A percentile compares a stretch with the other conserved stretches of the same genome.
These are phyloP conservation scores for Spathaspora sp. DNA, from an alignment of 1,139 yeast species.

Conservation along the genomic window DNA sequence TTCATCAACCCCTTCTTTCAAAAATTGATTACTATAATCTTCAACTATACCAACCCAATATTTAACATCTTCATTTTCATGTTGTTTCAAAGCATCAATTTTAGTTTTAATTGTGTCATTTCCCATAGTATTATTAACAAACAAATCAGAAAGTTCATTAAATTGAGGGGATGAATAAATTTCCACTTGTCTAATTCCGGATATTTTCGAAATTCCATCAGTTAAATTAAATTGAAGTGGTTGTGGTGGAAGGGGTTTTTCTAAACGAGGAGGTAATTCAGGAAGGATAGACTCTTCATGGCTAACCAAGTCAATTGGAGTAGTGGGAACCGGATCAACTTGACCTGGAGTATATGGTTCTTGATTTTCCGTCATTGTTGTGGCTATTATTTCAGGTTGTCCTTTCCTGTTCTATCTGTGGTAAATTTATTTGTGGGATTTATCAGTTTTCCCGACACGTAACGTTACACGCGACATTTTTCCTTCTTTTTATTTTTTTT, in stretches of 20 bases:
- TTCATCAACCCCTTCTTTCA: conserved; percentile 19
- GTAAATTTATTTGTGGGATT: too few species aligned
- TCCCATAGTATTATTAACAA: conserved; percentile 14
- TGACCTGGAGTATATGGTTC: not conserved
- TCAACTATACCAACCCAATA: conserved; percentile 28
- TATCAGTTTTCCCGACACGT: too few species aligned
- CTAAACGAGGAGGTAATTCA: conserved; percentile 7
- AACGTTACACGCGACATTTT: not conserved
- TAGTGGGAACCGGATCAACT: not conserved
- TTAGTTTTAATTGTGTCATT: conserved; percentile 10
- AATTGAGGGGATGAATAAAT: conserved; percentile 30
- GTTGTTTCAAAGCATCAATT: conserved; percentile 8
- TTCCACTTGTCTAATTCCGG: conserved; percentile 36
- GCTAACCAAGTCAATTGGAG: conserved; percentile 4
- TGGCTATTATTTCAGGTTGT: too few species aligned
- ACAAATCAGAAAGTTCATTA: conserved; percentile 38
- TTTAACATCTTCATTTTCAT: conserved; percentile 12
- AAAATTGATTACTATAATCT: conserved; percentile 21
- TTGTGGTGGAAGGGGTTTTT: conserved; percentile 5
- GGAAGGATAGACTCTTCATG: conserved; percentile 9
- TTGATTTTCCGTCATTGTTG: not conserved
- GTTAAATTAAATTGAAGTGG: conserved; percentile 8
- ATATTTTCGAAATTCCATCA: conserved; percentile 28
- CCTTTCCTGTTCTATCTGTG: not conserved
- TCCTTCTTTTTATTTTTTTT: too few species aligned